These are phyloP conservation scores for Yamadazyma sp. DNA, from an alignment of 805 yeast genomes.

Conservation along the genomic window DNA sequence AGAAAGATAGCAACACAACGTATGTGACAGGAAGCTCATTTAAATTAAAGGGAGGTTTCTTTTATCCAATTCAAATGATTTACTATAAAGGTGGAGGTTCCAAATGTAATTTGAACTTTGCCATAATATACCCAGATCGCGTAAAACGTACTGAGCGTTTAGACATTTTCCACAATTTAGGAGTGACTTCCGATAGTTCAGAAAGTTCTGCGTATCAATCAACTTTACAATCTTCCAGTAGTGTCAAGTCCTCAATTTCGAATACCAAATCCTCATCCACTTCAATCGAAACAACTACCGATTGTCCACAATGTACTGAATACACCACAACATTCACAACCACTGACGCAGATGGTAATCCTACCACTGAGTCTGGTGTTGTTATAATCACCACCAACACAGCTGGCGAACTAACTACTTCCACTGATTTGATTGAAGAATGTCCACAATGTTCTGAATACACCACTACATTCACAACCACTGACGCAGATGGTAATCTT, in stretches of 20 bases:
- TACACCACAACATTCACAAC: slow-evolving; percentile 1
- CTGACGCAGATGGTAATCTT: background rate
- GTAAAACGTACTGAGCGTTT: no score
- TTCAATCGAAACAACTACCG: no score
- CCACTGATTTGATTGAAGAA: background rate
- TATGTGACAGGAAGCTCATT: no score
- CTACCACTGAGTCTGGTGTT: slow-evolving; percentile 1
- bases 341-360: slow-evolving; percentile 2
- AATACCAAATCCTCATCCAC: no score
- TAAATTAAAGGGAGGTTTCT: background rate
- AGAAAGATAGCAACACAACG: no score
- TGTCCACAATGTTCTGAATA: slow-evolving; percentile 1
- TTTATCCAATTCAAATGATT: background rate
- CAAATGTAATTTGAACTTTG: no score
- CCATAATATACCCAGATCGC: no score
- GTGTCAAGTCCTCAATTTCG: no score
- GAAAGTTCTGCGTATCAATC: slow-evolving; percentile 2
- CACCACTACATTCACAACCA: slow-evolving; percentile 1
- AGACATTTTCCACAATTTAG: no score
- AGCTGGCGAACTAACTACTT: slow-evolving; percentile 1
- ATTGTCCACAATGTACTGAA: slow-evolving; percentile 3
- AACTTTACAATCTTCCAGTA: no score
- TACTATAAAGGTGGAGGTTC: no score
- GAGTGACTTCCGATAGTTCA: no score
- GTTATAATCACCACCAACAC: slow-evolving; percentile 7